Conservation (phyloP, 352 stramenopile genomes). For the Globisporangium iwayamae region DNA sequence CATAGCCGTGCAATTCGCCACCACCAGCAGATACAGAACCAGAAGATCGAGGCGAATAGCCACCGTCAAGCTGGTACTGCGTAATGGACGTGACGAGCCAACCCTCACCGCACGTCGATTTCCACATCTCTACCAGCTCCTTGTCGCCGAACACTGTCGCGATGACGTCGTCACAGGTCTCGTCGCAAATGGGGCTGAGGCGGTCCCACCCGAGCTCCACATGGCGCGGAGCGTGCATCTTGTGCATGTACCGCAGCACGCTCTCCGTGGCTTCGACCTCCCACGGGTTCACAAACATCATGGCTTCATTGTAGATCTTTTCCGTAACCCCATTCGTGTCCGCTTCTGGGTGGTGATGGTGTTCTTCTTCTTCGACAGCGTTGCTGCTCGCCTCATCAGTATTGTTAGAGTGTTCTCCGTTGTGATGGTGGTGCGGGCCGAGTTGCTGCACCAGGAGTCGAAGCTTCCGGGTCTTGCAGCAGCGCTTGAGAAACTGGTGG, state of each 20-base stretch:
- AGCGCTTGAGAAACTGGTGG: constrained; percentile 62
- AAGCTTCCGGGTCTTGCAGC: constrained; percentile 71
- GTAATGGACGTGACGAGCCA: constrained; percentile 84
- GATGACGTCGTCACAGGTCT: constrained; percentile 64
- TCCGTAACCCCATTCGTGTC: constrained; percentile 5
- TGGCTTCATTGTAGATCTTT: constrained; percentile 42
- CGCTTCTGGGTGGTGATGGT: background rate
- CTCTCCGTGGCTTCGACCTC: constrained; percentile 73
- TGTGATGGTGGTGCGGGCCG: constrained; percentile 28
- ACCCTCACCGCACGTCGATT: constrained; percentile 56
- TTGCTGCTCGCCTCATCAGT: background rate
- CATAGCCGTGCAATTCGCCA: background rate
- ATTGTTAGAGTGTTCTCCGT: background rate
- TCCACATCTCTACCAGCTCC: constrained; percentile 73
- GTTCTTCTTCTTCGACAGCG: background rate
- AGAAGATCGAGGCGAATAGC: constrained; percentile 25
- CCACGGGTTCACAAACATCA: constrained; percentile 85
- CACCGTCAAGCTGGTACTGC: constrained; percentile 69
- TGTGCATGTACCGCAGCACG: constrained; percentile 61
- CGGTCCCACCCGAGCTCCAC: constrained; percentile 78
- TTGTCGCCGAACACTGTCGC: constrained; percentile 54
- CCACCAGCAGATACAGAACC: background rate
- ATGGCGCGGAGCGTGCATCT: constrained; percentile 32
- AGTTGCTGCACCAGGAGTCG: constrained; percentile 60
- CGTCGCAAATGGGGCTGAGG: constrained; percentile 56